These are phyloP conservation scores for Sclerotinia subarctica DNA, from an alignment of 2,329 filamentous ascomycete species.

Conservation along the genomic window DNA sequence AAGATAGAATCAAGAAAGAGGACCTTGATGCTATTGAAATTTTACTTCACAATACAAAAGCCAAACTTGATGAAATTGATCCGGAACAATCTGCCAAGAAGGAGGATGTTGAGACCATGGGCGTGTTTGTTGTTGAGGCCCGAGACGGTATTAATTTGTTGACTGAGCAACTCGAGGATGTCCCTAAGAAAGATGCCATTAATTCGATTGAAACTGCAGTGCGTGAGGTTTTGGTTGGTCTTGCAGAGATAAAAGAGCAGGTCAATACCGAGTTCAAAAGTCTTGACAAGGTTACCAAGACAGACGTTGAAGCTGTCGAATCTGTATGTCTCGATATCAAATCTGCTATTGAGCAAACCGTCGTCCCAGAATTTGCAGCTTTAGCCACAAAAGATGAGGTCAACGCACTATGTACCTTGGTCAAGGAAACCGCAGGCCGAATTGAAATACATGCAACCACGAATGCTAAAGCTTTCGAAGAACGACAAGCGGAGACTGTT, in stretches of 20 bases:
- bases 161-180: constrained; percentile 62
- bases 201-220: constrained; percentile 73
- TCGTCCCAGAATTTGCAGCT: constrained; percentile 65
- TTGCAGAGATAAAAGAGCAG: constrained; percentile 67
- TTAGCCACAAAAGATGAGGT: constrained; percentile 76
- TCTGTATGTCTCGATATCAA: constrained; percentile 84
- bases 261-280: constrained; percentile 44
- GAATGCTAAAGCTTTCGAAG: constrained; percentile 75
- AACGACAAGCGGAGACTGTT: constrained; percentile 79
- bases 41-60: constrained; percentile 84
- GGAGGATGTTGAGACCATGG: constrained; percentile 54
- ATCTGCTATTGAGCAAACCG: constrained; percentile 68
- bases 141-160: constrained; percentile 69
- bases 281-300: constrained; percentile 68
- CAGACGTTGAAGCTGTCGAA: constrained; percentile 77
- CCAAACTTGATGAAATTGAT: constrained; percentile 79
- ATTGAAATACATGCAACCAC: constrained; percentile 66
- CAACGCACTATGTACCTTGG: constrained; percentile 62
- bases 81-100: constrained; percentile 67
- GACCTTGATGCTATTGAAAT: constrained; percentile 90
- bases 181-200: constrained; percentile 76
- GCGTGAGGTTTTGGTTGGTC: constrained; percentile 68
- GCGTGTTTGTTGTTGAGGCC: constrained; percentile 65
- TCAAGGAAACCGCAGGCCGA: constrained; percentile 70
- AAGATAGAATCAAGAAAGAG: constrained; percentile 65